These are phyloP conservation scores for Pestalotiopsis sp. DNA, from an alignment of 2,329 filamentous ascomycete species.

Conservation along the genomic window DNA sequence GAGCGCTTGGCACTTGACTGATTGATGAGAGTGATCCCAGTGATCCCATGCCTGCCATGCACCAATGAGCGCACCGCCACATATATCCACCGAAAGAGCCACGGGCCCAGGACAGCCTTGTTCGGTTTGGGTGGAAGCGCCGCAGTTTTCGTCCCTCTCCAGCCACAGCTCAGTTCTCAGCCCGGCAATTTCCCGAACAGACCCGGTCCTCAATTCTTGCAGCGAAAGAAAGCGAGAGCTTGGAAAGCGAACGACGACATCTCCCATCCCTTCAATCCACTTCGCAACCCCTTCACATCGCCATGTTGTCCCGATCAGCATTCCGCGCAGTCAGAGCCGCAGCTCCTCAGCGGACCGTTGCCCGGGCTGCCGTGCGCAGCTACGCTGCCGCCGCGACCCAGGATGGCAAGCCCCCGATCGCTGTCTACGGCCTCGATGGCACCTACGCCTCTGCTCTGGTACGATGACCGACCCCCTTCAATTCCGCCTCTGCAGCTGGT, in stretches of 20 bases:
- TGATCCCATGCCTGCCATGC: neutral
- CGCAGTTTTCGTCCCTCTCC: neutral
- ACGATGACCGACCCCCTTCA: slow-evolving; percentile 46
- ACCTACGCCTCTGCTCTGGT: slow-evolving; percentile 99
- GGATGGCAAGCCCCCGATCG: slow-evolving; percentile 81
- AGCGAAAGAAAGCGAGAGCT: slow-evolving; percentile 13
- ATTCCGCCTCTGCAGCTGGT: neutral
- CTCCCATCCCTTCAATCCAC: slow-evolving; percentile 24
- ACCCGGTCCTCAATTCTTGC: slow-evolving; percentile 16
- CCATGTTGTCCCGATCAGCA: slow-evolving; percentile 64
- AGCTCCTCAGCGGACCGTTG: slow-evolving; percentile 62
- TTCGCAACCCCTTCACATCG: slow-evolving; percentile 28
- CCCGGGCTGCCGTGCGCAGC: slow-evolving; percentile 67
- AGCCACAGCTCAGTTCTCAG: slow-evolving; percentile 1
- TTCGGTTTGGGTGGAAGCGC: neutral
- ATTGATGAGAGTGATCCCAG: too few relatives aligned
- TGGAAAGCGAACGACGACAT: slow-evolving; percentile 20
- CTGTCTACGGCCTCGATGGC: slow-evolving; percentile 94
- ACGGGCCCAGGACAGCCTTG: neutral
- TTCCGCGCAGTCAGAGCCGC: slow-evolving; percentile 60
- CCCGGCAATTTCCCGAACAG: slow-evolving; percentile 13
- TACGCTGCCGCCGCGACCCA: slow-evolving; percentile 72
- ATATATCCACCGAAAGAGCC: neutral
- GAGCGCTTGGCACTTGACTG: neutral
- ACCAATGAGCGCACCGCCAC: neutral